Evolutionary conservation across 306 rosid genomes (phyloP), one percentile per base, ranked within the genome.

Genomic region (Cucurbita maxima): DNA sequence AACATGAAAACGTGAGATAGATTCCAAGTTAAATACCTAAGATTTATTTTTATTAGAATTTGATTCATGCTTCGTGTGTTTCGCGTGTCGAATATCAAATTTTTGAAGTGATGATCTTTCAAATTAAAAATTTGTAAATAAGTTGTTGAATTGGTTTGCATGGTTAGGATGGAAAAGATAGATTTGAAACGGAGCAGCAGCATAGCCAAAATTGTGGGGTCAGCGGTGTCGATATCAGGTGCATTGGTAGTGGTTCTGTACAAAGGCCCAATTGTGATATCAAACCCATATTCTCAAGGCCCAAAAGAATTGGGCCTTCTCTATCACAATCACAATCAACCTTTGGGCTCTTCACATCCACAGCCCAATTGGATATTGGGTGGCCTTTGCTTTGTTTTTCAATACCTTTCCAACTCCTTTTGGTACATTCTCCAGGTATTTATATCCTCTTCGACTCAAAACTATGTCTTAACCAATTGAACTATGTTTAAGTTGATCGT

Each of bases 241-340:
- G 97, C 94, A 69, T 86, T 90, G 72, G 40, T 88, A 66, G 96
- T 82, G 56, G 91, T 96, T 72, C 83, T 88, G 34, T 93, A 90
- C 85, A 89, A 88, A 79, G 97, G 98, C 52, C 88, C 85, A 41
- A 19, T 66, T 5, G 53, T 66, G 1, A 41, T 66, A 38, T 70
- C 37, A 51, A 18, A 12, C 7, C 20, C 48, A 66, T 66, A 66
- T 66, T 66, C 72, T 58, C 34, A n/a, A n/a, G 50, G 25, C 59
- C 75, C 75, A 72, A 37, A 69, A 44, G 3, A 44, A 0, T 10
- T 73, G 13, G 47, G 44, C 73, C 36, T 44, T 58, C 19, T 22
- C 11, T 3, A 43, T 43, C 47, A 43, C 8, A 43, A 43, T 38
- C 19, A 18, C 34, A 30, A 30, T 30, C 34, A 30, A 61, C 68